Evolutionary conservation across 2,329 filamentous ascomycete species (phyloP), one percentile per base, ranked within the genome.

Genomic region (Botryotinia convoluta): DNA sequence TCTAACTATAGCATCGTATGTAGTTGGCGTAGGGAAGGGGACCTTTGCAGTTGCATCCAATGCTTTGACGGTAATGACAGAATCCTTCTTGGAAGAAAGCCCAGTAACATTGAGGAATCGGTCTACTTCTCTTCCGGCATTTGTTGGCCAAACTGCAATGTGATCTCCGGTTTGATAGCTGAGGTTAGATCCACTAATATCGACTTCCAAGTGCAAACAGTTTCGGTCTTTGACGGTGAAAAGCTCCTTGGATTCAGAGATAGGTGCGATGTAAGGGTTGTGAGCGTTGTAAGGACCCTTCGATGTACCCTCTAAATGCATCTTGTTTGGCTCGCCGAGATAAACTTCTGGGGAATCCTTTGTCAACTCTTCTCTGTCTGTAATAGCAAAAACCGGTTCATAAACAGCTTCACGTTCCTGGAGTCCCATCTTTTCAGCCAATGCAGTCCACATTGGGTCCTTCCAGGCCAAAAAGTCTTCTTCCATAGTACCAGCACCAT

Each of bases 381-480:
- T 89, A 78, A 99, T 91, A 78, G 89, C 90, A 81, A 98, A 98
- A 73, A 95, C 90, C 68, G 96, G 94, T 82, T 99, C 97, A 82
- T 98, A 99, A 74, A 97, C 91, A 75, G 95, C 93, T 82, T 99
- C 97, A 74, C 96, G 94, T 84, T 99, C 96, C 83, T 98, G 93
- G 72, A 99, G 86, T 71, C 89, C 89, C 92, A 99, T 93, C 81
- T 93, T 90, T 77, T 93, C 89, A 37, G 92, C 87, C 71, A 99
- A 87, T 74, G 92, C 93, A 79, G 88, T 86, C 96, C 97, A 99
- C 96, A 99, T 99, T 75, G 95, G 95, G 80, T 99, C 96, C 85
- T 99, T 99, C 96, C 96, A 99, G 77, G 95, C 93, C 79, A 99
- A 85, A 83, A 98, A 99, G 81, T 99, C 97, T 85, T 99, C 97